Evolutionary conservation across 2,329 filamentous ascomycete species (phyloP).

Genomic region (Aspergillus costaricaensis): DNA sequence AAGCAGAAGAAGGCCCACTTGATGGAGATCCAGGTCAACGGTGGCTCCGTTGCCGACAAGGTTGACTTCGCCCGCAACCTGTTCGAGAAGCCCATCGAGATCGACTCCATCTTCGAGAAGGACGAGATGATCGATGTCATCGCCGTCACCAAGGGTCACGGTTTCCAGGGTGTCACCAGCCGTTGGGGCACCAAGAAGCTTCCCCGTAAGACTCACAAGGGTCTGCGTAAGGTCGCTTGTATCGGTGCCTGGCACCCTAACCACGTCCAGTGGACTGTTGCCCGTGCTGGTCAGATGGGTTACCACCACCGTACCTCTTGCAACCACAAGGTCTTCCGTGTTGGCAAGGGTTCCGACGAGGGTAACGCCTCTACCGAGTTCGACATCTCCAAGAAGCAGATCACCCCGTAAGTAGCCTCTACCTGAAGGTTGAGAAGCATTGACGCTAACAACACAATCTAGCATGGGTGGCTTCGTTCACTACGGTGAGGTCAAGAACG

Average conservation of each 20-base stretch:
- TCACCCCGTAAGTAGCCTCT: conserved; percentile 83
- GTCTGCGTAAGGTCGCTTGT: conserved; percentile 99
- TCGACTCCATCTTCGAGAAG: conserved; percentile 96
- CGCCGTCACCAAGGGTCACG: conserved; percentile 99
- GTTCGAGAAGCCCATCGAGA: conserved; percentile 97
- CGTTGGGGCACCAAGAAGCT: conserved; percentile 99
- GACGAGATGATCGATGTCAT: conserved; percentile 99
- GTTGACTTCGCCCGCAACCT: conserved; percentile 91
- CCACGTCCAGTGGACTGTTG: conserved; percentile 99
- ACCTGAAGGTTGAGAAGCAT: conserved; percentile 1
- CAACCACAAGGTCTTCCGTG: conserved; percentile 99
- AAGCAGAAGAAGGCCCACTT: conserved; percentile 99
- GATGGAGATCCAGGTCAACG: conserved; percentile 99
- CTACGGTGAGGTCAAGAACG: conserved; percentile 99
- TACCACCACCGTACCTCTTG: conserved; percentile 99
- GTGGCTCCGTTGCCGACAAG: conserved; percentile 94
- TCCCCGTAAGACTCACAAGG: conserved; percentile 99
- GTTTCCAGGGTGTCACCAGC: conserved; percentile 94
- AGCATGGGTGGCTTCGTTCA: conserved; percentile 99
- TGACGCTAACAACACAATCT: conserved; percentile 41
- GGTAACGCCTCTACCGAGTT: conserved; percentile 92
- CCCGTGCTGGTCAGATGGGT: conserved; percentile 98
- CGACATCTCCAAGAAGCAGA: conserved; percentile 98
- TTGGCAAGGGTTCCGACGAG: conserved; percentile 89
- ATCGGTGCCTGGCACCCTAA: conserved; percentile 99